Evolutionary conservation across 1,284 basidiomycete species (phyloP).

Genomic region (Rhodotorula sp.): DNA sequence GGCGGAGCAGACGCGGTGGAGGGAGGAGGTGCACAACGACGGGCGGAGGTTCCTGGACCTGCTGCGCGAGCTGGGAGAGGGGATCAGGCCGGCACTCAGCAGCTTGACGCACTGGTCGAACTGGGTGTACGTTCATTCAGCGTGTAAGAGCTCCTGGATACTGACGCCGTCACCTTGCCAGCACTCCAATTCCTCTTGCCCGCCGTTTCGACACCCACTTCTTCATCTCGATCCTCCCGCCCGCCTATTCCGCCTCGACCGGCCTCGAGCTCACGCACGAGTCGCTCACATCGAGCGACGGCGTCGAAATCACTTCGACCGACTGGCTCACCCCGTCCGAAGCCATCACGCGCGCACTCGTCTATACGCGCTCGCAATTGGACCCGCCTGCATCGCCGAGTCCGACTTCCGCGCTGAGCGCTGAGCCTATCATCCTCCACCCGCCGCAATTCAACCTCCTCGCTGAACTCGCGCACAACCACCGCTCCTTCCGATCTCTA

Average conservation of each 20-base stretch:
- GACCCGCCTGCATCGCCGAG: too few species aligned
- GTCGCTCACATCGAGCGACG: conserved; percentile 35
- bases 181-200: not conserved
- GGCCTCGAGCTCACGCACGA: conserved; percentile 22
- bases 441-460: conserved; percentile 45
- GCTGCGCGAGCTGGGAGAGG: conserved; percentile 7
- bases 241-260: conserved; percentile 4
- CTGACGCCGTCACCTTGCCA: not conserved
- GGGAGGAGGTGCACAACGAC: conserved; percentile 25
- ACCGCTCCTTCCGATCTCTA: conserved; percentile 16
- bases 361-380: conserved; percentile 13
- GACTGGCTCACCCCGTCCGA: conserved; percentile 41
- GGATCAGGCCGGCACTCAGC: conserved; percentile 2
- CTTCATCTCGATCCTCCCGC: conserved; percentile 42
- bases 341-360: conserved; percentile 31
- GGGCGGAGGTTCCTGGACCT: conserved; percentile 14
- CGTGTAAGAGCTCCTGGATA: too few species aligned
- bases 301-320: conserved; percentile 33
- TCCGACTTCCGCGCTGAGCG: not conserved
- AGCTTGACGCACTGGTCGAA: conserved; percentile 33
- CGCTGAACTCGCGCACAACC: conserved; percentile 29
- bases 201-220: conserved; percentile 47
- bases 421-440: conserved; percentile 32
- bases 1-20: conserved; percentile 15
- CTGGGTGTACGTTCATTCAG: conserved; percentile 32